Percentiles rank a stretch among this genome's conserved stretches.
phyloP scores from a whole-genome alignment of 305 asterid species.

The Fraxinus albicans region DNA sequence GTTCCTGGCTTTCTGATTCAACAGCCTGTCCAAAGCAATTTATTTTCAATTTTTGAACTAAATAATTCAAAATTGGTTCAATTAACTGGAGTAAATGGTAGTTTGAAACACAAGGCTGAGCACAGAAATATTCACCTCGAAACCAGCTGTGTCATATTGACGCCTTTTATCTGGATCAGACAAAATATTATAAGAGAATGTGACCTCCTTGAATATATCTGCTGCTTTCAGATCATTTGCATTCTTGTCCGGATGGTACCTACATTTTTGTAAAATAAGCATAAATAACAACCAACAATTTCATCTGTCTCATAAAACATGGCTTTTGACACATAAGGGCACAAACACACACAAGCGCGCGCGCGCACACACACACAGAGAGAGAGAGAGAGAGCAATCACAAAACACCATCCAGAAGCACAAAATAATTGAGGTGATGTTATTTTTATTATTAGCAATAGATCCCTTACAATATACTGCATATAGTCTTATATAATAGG shows the following conservation, averaged over 20 bases:
- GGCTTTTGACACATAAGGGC: background rate
- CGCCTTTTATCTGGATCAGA: conserved; percentile 91
- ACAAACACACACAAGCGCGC: conserved; percentile 2
- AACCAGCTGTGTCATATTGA: conserved; percentile 82
- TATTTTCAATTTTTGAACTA: background rate
- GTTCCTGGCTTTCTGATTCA: conserved; percentile 86
- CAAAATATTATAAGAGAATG: conserved; percentile 89
- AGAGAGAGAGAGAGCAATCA: background rate
- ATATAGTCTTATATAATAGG: background rate
- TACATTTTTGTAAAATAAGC: conserved; percentile 27
- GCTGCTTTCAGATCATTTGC: conserved; percentile 84
- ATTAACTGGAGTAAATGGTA: background rate
- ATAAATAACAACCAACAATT: conserved; percentile 13
- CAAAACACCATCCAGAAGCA: conserved; percentile 3
- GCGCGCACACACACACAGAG: background rate
- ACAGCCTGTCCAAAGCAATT: conserved; percentile 62
- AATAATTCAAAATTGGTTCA: background rate
- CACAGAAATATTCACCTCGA: conserved; percentile 57
- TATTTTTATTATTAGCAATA: background rate
- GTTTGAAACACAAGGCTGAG: conserved; percentile 13
- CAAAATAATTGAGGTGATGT: background rate
- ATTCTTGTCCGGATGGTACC: conserved; percentile 99
- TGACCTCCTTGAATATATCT: conserved; percentile 89
- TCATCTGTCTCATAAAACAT: conserved; percentile 4
- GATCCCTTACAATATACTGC: background rate